Percentiles rank a stretch among this genome's conserved stretches.
Conservation (phyloP, 2,329 filamentous ascomycete species). For the Seiridium cupressi region DNA sequence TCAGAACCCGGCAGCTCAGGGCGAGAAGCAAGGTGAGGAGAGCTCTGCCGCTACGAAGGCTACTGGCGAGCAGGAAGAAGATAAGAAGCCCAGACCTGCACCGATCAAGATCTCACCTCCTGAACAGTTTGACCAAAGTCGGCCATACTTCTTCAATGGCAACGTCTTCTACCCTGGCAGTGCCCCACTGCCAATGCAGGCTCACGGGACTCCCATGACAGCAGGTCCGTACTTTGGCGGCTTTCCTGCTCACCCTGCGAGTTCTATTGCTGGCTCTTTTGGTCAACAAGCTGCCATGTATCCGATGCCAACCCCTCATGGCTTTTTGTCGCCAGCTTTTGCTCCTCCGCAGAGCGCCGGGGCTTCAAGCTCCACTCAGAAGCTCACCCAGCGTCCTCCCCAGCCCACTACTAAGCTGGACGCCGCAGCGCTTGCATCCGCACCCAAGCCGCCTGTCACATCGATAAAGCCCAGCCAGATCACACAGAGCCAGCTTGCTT, state of each 20-base stretch:
- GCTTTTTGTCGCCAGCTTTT: conserved; percentile 7
- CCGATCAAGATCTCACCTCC: conserved; percentile 35
- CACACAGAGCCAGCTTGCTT: conserved; percentile 55
- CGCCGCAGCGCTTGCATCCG: background rate
- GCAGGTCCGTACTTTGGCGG: conserved; percentile 18
- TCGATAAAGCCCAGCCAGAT: conserved; percentile 62
- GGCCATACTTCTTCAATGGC: conserved; percentile 44
- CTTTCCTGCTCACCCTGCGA: conserved; percentile 14
- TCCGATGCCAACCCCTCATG: conserved; percentile 13
- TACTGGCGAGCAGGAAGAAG: conserved; percentile 17
- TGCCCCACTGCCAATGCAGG: conserved; percentile 12
- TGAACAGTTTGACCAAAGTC: conserved; percentile 44
- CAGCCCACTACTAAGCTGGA: conserved; percentile 16
- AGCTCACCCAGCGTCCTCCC: background rate
- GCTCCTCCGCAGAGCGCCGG: background rate
- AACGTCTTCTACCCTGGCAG: conserved; percentile 39
- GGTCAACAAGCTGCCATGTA: conserved; percentile 13
- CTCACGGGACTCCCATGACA: conserved; percentile 17
- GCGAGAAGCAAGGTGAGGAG: conserved; percentile 9
- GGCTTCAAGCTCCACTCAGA: background rate
- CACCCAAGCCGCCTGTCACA: conserved; percentile 45
- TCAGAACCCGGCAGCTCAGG: conserved; percentile 11
- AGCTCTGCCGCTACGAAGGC: conserved; percentile 13
- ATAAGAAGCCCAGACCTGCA: conserved; percentile 28
- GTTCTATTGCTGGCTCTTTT: conserved; percentile 15